Evolutionary conservation across 208 protist species (phyloP).

Genomic region (Acanthamoeba polyphaga): DNA sequence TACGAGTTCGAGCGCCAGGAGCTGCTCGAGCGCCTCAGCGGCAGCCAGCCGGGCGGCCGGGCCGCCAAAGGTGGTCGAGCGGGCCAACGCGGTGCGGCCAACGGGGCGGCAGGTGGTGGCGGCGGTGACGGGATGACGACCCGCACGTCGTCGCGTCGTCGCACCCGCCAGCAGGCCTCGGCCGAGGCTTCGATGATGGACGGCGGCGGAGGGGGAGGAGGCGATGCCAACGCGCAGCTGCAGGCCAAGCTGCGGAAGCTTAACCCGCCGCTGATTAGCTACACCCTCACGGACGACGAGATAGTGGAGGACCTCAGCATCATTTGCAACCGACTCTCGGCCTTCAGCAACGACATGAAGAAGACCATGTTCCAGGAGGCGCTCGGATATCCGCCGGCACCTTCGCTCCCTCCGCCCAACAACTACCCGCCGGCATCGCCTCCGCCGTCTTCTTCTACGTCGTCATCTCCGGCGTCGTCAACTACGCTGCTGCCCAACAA

Average conservation of each 20-base stretch:
- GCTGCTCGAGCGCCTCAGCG: constrained; percentile 4
- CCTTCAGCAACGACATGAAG: constrained; percentile 58
- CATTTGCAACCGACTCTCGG: constrained; percentile 27
- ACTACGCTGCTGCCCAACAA: neutral
- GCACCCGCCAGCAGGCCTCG: constrained; percentile 54
- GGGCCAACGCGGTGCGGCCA: neutral
- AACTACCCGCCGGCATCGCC: neutral
- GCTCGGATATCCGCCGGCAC: neutral
- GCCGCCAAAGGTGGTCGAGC: constrained; percentile 16
- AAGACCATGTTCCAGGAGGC: constrained; percentile 51
- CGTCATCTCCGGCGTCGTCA: neutral
- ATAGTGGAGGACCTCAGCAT: constrained; percentile 63
- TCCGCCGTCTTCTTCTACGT: neutral
- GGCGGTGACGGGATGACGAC: constrained; percentile 4
- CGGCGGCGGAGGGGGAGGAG: neutral
- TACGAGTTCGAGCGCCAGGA: constrained; percentile 40
- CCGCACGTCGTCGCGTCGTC: constrained; percentile 28
- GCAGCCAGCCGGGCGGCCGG: neutral
- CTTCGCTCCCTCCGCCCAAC: neutral
- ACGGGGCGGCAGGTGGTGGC: neutral
- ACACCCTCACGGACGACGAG: constrained; percentile 58
- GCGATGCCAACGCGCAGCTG: constrained; percentile 22
- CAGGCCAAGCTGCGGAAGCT: constrained; percentile 70
- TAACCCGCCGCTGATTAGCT: constrained; percentile 57
- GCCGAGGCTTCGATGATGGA: constrained; percentile 31